These are phyloP conservation scores for Zoysia japonica DNA, from an alignment of 176 grass and related monocot genomes.

Conservation along the genomic window DNA sequence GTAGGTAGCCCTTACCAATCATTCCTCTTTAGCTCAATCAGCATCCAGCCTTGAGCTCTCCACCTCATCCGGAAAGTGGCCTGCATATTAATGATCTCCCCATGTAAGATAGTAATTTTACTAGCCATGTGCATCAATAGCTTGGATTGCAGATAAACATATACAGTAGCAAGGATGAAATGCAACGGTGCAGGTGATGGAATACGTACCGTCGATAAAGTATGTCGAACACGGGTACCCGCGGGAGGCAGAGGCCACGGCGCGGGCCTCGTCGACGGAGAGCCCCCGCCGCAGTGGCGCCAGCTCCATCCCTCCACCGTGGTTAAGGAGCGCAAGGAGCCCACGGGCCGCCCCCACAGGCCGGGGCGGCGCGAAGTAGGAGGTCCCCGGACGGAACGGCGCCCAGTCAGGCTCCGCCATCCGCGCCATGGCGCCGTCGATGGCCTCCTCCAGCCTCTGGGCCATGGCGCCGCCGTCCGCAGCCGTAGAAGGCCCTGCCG, in stretches of 20 bases:
- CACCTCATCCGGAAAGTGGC: slow-evolving; percentile 30
- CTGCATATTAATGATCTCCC: slow-evolving; percentile 21
- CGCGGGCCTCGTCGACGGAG: slow-evolving; percentile 48
- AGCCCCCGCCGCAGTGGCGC: slow-evolving; percentile 9
- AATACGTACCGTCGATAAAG: slow-evolving; percentile 43
- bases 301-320: neutral
- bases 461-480: slow-evolving; percentile 22
- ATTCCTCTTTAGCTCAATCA: slow-evolving; percentile 30
- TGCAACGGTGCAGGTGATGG: slow-evolving; percentile 5
- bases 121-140: neutral
- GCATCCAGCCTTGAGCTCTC: neutral
- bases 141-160: neutral
- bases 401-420: slow-evolving; percentile 55
- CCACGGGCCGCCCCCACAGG: slow-evolving; percentile 33
- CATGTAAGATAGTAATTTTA: neutral
- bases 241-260: slow-evolving; percentile 41
- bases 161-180: no score
- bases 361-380: slow-evolving; percentile 50
- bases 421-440: slow-evolving; percentile 52
- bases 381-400: slow-evolving; percentile 57
- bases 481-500: neutral
- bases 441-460: slow-evolving; percentile 50
- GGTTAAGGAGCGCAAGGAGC: slow-evolving; percentile 34
- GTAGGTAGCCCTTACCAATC: neutral
- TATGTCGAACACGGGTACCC: slow-evolving; percentile 53